Base-by-base conservation (phyloP, 192 early-diverging fungal species). In the Coemansia sp. region DNA sequence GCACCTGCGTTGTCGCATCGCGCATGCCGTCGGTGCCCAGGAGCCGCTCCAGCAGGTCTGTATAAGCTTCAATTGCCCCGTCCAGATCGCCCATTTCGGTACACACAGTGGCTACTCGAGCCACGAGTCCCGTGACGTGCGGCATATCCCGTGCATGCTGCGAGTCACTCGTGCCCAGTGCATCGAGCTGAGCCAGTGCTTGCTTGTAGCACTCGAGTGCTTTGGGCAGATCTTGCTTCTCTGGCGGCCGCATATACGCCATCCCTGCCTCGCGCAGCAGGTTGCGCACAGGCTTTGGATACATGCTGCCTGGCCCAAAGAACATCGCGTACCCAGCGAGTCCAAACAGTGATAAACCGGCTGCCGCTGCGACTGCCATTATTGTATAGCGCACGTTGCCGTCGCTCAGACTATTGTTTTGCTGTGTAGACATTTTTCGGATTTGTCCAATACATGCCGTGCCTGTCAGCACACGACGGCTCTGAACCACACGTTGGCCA, bases 221-320 rank as follows among this genome's bases (percentile, higher is more conserved):
- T 58, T 65, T 72, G 62, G 72, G 73, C 62, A 75, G 59, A n/a
- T 81, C 78, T 63, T 69, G 72, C 67, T 75, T 81, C 37, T 72
- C 60, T 6, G 62, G 37, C 0, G 78, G 26, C 26, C 73, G 69
- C 66, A 68, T 17, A 26, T 81, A 81, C 9, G 69, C 69, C 65
- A 55, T 69, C 3, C 73, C 78, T 19, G 61, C 78, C 55, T 81
- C 69, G 51, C 74, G 73, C 51, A 81, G 53, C 54, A 81, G 65
- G 48, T 52, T 56, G 56, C 73, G 78, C 4, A 72, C 66, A 5
- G 64, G 45, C 19, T 51, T 61, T 17, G 78, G 78, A 26, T 81
- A 81, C 50, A 62, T 27, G 37, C 57, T 62, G 12, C 69, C 70
- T 0, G 69, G 62, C 1, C 73, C 74, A 64, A 69, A 75, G 55